These are phyloP conservation scores for Lachancea quebecensis DNA, from an alignment of 805 yeast genomes.

Conservation along the genomic window DNA sequence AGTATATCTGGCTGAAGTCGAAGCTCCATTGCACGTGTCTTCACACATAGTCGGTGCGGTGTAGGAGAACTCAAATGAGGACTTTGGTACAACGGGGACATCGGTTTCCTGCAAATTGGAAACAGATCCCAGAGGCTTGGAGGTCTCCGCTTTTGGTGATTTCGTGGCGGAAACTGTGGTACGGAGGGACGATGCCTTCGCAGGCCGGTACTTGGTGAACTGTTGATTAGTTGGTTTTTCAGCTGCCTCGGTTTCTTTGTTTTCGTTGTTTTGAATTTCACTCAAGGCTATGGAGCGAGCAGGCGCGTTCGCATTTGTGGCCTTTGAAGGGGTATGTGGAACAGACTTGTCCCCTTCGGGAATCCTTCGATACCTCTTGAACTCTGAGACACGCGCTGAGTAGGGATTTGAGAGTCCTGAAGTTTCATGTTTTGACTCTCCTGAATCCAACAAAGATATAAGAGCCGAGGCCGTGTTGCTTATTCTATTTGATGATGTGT, in stretches of 20 bases:
- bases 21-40: background rate
- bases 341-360: background rate
- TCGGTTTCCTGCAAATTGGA: background rate
- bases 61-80: background rate
- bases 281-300: constrained; percentile 8
- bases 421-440: constrained; percentile 11
- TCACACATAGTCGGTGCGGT: background rate
- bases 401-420: constrained; percentile 39
- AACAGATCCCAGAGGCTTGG: background rate
- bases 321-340: constrained; percentile 6
- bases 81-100: background rate
- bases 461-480: constrained; percentile 46
- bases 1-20: background rate
- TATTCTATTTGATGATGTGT: constrained; percentile 23
- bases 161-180: constrained; percentile 22
- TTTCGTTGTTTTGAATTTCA: constrained; percentile 1
- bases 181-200: constrained; percentile 34
- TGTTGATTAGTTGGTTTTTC: constrained; percentile 1
- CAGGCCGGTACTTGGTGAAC: constrained; percentile 32
- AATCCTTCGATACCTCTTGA: constrained; percentile 12
- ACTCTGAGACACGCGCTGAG: constrained; percentile 21
- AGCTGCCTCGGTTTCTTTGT: background rate
- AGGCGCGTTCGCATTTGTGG: background rate
- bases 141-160: background rate
- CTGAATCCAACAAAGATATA: constrained; percentile 38